Evolutionary conservation across 495 filamentous ascomycete species (phyloP), one percentile per base, ranked within the genome.

Genomic region (Podospora appendiculata): DNA sequence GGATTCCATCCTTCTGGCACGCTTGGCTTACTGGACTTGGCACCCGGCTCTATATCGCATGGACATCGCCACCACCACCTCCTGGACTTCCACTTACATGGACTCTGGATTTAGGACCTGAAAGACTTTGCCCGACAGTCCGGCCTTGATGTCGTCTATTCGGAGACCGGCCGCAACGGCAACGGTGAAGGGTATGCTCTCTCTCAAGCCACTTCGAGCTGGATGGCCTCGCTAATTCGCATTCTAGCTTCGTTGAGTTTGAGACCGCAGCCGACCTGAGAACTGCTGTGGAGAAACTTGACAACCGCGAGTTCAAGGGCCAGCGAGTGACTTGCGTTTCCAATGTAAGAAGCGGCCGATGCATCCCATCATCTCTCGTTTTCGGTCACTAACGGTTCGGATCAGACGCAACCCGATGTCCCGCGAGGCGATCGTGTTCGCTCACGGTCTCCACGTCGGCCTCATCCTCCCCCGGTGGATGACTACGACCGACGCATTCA

Each of bases 41-140:
- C 61, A 25, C 73, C 69, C 59, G 75, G 71, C 16, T 73, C 57
- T 61, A 25, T 25, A 75, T 71, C 44, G 60, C 64, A 58, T 71
- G 59, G 47, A 58, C 39, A 38, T 54, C 56, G 50, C 52, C 63
- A 55, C 48, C 33, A 14, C 51, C 54, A 52, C 41, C 65, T 67
- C 70, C 73, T 65, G 72, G 71, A 72, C 67, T 58, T 62, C 73
- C 62, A 78, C 72, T 76, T 76, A 78, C 73, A 72, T 68, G 70
- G 70, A 69, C 59, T 77, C 75, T 76, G 74, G 73, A 69, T 79
- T 65, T 88, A 99, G 93, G 94, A 99, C 70, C 82, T 99, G 41
- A 99, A 99, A 88, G 93, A 99, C 71, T 99, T 97, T 68, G 94
- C 93, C 52, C 92, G 93, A 64, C 88, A 91, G 67, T 94, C 91